phyloP scores from a whole-genome alignment of 306 rosid genomes.

The Prinsepia uniflora region DNA sequence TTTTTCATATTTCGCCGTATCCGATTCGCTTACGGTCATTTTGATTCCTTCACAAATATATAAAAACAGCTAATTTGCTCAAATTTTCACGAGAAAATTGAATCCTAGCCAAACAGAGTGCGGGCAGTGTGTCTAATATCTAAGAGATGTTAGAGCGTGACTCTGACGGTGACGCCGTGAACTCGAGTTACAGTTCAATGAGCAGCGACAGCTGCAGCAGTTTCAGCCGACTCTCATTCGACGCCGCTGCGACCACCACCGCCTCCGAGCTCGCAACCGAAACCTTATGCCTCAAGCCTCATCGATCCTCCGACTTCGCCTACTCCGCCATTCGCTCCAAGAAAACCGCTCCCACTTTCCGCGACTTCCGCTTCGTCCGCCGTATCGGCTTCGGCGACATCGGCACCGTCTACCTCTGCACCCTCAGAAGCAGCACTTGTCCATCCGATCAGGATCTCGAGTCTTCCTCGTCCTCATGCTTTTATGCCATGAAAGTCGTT shows the following conservation, averaged over 20 bases:
- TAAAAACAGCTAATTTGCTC: neutral
- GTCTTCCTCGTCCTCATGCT: slow-evolving; percentile 16
- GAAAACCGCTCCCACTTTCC: slow-evolving; percentile 53
- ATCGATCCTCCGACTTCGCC: slow-evolving; percentile 87
- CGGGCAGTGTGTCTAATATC: neutral
- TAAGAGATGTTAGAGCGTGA: slow-evolving; percentile 74
- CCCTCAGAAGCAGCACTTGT: slow-evolving; percentile 32
- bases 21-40: slow-evolving; percentile 4
- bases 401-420: slow-evolving; percentile 86
- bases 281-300: slow-evolving; percentile 59
- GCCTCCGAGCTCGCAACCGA: slow-evolving; percentile 26
- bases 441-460: slow-evolving; percentile 13
- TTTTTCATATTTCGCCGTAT: neutral
- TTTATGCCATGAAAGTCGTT: slow-evolving; percentile 94
- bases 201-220: slow-evolving; percentile 91
- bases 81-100: neutral
- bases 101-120: too few species aligned
- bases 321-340: slow-evolving; percentile 77
- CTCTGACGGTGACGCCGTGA: slow-evolving; percentile 46
- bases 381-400: slow-evolving; percentile 91
- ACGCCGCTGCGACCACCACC: slow-evolving; percentile 36
- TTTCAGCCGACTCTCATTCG: slow-evolving; percentile 88
- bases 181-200: slow-evolving; percentile 70
- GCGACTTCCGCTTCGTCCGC: slow-evolving; percentile 74
- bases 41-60: neutral